Conservation (phyloP, 192 early-diverging fungal species). For the Linnemannia exigua region DNA sequence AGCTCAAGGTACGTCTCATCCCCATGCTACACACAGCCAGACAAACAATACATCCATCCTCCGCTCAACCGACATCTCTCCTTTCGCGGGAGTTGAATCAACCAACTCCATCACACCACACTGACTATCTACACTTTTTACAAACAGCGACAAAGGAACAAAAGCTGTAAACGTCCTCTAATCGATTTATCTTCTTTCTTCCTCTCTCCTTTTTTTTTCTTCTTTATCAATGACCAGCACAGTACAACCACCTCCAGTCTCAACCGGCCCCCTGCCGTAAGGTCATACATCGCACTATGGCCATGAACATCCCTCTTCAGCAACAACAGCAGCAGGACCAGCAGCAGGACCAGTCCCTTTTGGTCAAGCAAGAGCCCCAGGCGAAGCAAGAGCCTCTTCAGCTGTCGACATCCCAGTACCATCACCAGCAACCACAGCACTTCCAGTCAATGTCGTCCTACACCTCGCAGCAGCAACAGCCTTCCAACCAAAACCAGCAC, state of each 20-base stretch:
- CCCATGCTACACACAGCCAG: background rate
- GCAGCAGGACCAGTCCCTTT: constrained; percentile 14
- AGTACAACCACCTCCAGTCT: constrained; percentile 13
- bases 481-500: constrained; percentile 2
- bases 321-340: constrained; percentile 23
- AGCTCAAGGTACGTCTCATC: background rate
- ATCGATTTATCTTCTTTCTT: background rate
- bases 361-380: constrained; percentile 26
- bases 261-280: constrained; percentile 7
- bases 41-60: too few relatives aligned
- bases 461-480: constrained; percentile 18
- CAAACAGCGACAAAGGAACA: background rate
- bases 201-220: background rate
- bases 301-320: constrained; percentile 37
- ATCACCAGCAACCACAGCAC: constrained; percentile 17
- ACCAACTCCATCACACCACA: background rate
- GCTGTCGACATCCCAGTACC: constrained; percentile 22
- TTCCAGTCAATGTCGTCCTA: constrained; percentile 7
- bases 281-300: constrained; percentile 1
- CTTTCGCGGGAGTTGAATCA: constrained; percentile 41
- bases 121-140: background rate
- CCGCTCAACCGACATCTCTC: constrained; percentile 2
- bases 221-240: constrained; percentile 17
- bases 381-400: constrained; percentile 21
- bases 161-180: background rate